phyloP scores from a whole-genome alignment of 1,139 yeast species.

The Yamadazyma sp. region DNA sequence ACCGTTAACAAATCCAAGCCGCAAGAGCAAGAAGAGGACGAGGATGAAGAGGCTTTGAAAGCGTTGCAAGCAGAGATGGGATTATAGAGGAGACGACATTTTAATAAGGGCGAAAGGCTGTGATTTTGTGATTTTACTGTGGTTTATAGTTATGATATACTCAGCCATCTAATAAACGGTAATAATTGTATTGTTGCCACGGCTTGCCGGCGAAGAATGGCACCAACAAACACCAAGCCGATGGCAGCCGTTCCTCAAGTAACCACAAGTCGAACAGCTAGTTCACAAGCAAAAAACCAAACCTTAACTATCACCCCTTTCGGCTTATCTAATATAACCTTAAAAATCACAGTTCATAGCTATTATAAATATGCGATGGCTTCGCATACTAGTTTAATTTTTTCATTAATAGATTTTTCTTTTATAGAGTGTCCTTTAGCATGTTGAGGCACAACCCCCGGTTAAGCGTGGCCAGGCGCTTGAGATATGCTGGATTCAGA shows the following conservation, averaged over 20 bases:
- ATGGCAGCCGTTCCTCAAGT: too few relatives aligned
- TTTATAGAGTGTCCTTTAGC: neutral
- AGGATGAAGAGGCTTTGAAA: slow-evolving; percentile 87
- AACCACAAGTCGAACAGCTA: too few relatives aligned
- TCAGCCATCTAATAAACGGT: slow-evolving; percentile 1
- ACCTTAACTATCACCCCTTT: neutral
- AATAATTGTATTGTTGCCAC: too few relatives aligned
- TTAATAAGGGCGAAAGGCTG: neutral
- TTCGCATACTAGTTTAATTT: neutral
- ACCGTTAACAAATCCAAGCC: slow-evolving; percentile 39
- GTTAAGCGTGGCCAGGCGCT: too few relatives aligned
- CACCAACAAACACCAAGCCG: too few relatives aligned
- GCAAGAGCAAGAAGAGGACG: slow-evolving; percentile 62
- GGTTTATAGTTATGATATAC: neutral
- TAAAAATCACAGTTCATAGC: neutral
- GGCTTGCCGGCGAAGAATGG: too few relatives aligned
- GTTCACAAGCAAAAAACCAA: too few relatives aligned
- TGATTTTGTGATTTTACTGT: neutral
- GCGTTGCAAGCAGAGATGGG: slow-evolving; percentile 97
- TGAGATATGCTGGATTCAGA: neutral
- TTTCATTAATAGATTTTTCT: neutral
- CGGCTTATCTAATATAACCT: neutral
- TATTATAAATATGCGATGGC: neutral
- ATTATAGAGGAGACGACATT: slow-evolving; percentile 37
- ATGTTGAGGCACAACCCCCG: neutral